phyloP scores from a whole-genome alignment of 164 flowering plant genomes.

The Nelumbo lutea region DNA sequence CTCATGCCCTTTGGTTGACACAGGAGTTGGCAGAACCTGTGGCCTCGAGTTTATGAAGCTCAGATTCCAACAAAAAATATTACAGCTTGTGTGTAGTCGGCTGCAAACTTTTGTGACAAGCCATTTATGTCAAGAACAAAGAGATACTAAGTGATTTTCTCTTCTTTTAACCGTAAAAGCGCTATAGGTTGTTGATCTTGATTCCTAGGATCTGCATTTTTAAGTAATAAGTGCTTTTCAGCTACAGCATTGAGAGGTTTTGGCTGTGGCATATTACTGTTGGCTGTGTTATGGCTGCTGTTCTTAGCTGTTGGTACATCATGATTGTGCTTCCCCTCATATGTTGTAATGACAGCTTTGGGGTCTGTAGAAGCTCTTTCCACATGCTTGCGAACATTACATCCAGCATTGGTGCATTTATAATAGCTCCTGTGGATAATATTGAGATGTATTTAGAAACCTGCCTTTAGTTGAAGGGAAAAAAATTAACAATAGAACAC shows the following conservation, averaged over 20 bases:
- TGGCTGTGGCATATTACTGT: slow-evolving; percentile 21
- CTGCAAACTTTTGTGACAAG: no score
- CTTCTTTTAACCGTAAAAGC: slow-evolving; percentile 57
- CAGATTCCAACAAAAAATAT: background rate
- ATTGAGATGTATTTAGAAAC: slow-evolving; percentile 14
- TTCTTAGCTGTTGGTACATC: slow-evolving; percentile 65
- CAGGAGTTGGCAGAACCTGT: background rate
- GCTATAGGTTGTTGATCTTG: slow-evolving; percentile 40
- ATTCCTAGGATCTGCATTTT: slow-evolving; percentile 31
- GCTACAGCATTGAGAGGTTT: slow-evolving; percentile 28
- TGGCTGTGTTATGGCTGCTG: slow-evolving; percentile 38
- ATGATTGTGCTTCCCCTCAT: slow-evolving; percentile 95
- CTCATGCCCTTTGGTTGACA: background rate
- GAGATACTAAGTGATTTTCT: slow-evolving; percentile 23
- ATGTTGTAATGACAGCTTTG: slow-evolving; percentile 81
- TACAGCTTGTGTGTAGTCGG: background rate
- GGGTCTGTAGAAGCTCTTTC: slow-evolving; percentile 83
- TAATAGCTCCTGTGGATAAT: slow-evolving; percentile 72
- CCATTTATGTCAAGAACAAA: no score
- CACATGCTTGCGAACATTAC: slow-evolving; percentile 91
- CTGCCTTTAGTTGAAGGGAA: background rate
- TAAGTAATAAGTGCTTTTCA: slow-evolving; percentile 26
- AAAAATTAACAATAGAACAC: background rate
- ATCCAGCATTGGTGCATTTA: slow-evolving; percentile 73
- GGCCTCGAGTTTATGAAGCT: background rate